Percentiles rank a stretch among this genome's conserved stretches.
Conservation (phyloP, 257 asterid species). For the Pogostemon cablin region DNA sequence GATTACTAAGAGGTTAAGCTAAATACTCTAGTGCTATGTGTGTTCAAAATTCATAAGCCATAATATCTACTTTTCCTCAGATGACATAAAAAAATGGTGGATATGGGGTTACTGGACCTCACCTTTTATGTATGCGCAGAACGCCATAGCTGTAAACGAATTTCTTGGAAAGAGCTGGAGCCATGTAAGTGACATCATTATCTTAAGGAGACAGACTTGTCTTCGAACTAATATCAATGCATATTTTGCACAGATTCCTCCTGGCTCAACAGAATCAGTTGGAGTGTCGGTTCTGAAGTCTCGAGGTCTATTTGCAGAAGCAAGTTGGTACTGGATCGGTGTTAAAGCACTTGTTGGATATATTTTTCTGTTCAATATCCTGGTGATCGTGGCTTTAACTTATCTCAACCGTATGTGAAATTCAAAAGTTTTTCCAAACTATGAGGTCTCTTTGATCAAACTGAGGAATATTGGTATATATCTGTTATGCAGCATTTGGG, state of each 20-base stretch:
- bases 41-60: conserved; percentile 11
- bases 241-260: conserved; percentile 43
- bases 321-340: conserved; percentile 86
- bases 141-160: conserved; percentile 78
- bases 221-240: neutral
- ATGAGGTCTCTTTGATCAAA: conserved; percentile 1
- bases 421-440: neutral
- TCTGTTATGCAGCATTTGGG: conserved; percentile 62
- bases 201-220: neutral
- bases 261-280: conserved; percentile 55
- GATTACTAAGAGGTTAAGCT: conserved; percentile 2
- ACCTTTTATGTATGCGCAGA: conserved; percentile 83
- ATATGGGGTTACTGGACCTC: conserved; percentile 84
- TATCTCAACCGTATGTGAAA: conserved; percentile 68
- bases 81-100: conserved; percentile 62
- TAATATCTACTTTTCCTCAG: conserved; percentile 35
- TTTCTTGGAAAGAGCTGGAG: conserved; percentile 81
- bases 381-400: conserved; percentile 55
- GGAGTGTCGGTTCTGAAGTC: conserved; percentile 60
- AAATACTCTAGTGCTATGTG: neutral
- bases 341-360: conserved; percentile 63
- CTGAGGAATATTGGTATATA: neutral
- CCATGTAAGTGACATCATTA: conserved; percentile 56
- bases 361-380: conserved; percentile 57
- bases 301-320: conserved; percentile 63